Evolutionary conservation across 148 eudicot genomes (phyloP), one percentile per base, ranked within the genome.

Genomic region (Beta vulgaris): DNA sequence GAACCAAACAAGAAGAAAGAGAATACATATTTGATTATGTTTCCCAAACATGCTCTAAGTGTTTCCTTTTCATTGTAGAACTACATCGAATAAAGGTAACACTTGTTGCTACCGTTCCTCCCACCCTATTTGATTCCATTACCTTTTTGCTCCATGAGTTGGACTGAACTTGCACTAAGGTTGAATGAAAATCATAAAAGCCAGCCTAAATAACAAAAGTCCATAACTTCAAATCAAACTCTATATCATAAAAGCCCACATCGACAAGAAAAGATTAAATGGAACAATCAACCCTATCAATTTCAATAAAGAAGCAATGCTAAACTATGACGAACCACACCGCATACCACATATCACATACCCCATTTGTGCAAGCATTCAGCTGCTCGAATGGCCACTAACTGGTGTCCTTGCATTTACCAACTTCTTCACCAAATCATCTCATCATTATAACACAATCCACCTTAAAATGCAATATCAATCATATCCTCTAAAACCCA

Each of bases 371-470:
- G 61, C 61, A 57, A 57, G 61, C 14, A 4, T 57, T 14, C 23
- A 57, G n/a, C 23, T 19, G 5, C 54, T 7, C 21, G 25, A 49
- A 19, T 19, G 54, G 16, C n/a, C 11, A 8, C 55, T 25, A 51
- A 21, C 26, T 1, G 25, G n/a, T 21, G 2, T 51, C n/a, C 6
- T 21, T 11, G 57, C 9, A 13, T 5, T 18, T 51, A 19, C n/a
- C 21, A 51, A 21, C 23, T 44, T 51, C 25, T 46, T 68, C 57
- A 68, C 35, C 69, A 66, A 66, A 39, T 66, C 34, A 66, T 3
- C 19, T 36, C 39, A 18, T 68, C 21, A 68, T 6, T 25, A 29
- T 14, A 14, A 21, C 57, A 51, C 19, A 48, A 16, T 48, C 53
- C 18, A 19, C 25, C 23, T 25, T n/a, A n/a, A n/a, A n/a, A n/a